Percentiles rank a stretch among this genome's conserved stretches.
Conservation (phyloP, 2,329 filamentous ascomycete genomes). For the Colletotrichum ledebouriae region DNA sequence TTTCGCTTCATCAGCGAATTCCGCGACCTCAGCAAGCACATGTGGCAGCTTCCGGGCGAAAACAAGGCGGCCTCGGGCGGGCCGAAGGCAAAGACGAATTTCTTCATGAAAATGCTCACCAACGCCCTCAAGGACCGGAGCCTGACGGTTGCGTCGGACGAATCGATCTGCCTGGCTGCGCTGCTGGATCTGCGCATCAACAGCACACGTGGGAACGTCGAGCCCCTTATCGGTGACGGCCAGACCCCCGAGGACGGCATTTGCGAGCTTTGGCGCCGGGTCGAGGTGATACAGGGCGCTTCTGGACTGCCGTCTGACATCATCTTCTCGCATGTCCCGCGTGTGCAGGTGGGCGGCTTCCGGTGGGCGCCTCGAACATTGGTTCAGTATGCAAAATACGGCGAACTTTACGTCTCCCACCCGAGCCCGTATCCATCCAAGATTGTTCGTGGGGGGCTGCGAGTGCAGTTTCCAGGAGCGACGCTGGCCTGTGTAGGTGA, state of each 20-base stretch:
- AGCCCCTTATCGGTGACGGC: slow-evolving; percentile 20
- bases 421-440: background rate
- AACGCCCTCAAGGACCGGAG: slow-evolving; percentile 22
- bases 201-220: background rate
- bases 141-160: slow-evolving; percentile 30
- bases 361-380: slow-evolving; percentile 24
- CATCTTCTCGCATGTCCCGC: slow-evolving; percentile 33
- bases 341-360: slow-evolving; percentile 7
- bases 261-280: slow-evolving; percentile 31
- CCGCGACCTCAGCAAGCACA: slow-evolving; percentile 14
- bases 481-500: background rate
- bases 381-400: slow-evolving; percentile 23
- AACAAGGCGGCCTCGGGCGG: background rate
- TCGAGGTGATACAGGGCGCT: background rate
- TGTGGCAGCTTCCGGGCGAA: slow-evolving; percentile 2
- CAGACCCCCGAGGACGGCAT: slow-evolving; percentile 19
- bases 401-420: background rate
- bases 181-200: slow-evolving; percentile 20
- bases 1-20: slow-evolving; percentile 10
- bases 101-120: slow-evolving; percentile 22
- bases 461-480: slow-evolving; percentile 6
- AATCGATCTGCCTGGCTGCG: slow-evolving; percentile 9
- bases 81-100: background rate
- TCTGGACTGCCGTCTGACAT: slow-evolving; percentile 10
- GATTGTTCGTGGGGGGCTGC: background rate